These are phyloP conservation scores for Macrolepiota albuminosa DNA, from an alignment of 768 basidiomycete species.

Conservation along the genomic window DNA sequence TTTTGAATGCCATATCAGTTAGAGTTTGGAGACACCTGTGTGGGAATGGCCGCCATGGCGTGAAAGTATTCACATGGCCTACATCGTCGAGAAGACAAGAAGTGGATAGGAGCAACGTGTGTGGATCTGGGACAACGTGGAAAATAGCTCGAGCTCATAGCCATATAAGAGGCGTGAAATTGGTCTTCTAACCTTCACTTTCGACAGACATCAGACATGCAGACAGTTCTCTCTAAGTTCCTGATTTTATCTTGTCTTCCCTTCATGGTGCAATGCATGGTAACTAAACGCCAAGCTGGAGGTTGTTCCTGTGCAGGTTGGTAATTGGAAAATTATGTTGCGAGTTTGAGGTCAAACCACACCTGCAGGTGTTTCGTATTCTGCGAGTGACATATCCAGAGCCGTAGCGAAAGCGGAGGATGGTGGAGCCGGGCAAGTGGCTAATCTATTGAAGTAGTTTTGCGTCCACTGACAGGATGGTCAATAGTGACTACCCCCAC, in stretches of 20 bases:
- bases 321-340: neutral
- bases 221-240: neutral
- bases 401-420: conserved; percentile 16
- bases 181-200: neutral
- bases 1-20: neutral
- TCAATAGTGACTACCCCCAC: conserved; percentile 22
- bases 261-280: conserved; percentile 11
- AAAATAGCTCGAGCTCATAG: no score
- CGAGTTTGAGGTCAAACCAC: neutral
- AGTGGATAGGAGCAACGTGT: neutral
- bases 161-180: neutral
- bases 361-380: conserved; percentile 12
- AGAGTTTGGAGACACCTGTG: neutral
- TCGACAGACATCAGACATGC: neutral
- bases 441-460: no score
- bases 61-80: neutral
- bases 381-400: conserved; percentile 15
- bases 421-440: conserved; percentile 20
- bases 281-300: conserved; percentile 15
- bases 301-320: conserved; percentile 22
- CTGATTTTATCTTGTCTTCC: conserved; percentile 9
- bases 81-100: neutral
- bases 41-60: neutral
- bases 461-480: neutral
- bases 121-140: neutral